A percentile compares a stretch with the other conserved stretches of the same genome.
These are phyloP conservation scores for Allomyces javanicus DNA, from an alignment of 192 early-diverging fungal genomes.

Conservation along the genomic window DNA sequence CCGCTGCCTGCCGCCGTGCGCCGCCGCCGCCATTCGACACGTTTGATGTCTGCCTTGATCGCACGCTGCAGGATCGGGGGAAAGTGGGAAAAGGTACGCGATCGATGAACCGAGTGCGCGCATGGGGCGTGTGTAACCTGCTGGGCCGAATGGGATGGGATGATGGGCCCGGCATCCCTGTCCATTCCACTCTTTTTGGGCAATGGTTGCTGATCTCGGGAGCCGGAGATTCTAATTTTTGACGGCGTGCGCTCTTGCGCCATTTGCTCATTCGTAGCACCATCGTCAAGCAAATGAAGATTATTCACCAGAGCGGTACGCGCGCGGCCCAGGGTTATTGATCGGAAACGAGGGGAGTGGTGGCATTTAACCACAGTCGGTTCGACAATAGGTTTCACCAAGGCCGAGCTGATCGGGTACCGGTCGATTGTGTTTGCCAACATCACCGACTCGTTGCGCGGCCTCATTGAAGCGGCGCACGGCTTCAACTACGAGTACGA, in stretches of 20 bases:
- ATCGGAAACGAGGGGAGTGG: slow-evolving; percentile 58
- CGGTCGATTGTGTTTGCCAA: slow-evolving; percentile 35
- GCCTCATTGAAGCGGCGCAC: slow-evolving; percentile 12
- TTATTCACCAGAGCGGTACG: slow-evolving; percentile 67
- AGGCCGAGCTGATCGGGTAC: slow-evolving; percentile 49
- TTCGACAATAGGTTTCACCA: slow-evolving; percentile 74
- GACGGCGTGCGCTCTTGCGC: not conserved
- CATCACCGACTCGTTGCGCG: slow-evolving; percentile 26
- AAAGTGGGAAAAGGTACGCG: too few relatives aligned
- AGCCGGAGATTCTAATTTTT: not conserved
- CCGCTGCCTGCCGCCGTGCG: too few relatives aligned
- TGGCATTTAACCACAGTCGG: slow-evolving; percentile 49
- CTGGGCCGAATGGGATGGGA: slow-evolving; percentile 85
- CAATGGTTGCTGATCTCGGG: too few relatives aligned
- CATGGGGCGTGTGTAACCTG: slow-evolving; percentile 16
- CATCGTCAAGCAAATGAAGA: slow-evolving; percentile 94
- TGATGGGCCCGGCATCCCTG: not conserved
- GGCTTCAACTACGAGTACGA: not conserved
- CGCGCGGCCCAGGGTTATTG: too few relatives aligned
- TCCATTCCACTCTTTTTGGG: too few relatives aligned
- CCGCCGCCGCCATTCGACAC: too few relatives aligned
- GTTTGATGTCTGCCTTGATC: too few relatives aligned
- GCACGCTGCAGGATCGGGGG: too few relatives aligned
- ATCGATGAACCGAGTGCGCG: too few relatives aligned
- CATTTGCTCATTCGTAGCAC: slow-evolving; percentile 24